phyloP scores from a whole-genome alignment of 495 filamentous ascomycete genomes.

The Chaetomium cochliodes region DNA sequence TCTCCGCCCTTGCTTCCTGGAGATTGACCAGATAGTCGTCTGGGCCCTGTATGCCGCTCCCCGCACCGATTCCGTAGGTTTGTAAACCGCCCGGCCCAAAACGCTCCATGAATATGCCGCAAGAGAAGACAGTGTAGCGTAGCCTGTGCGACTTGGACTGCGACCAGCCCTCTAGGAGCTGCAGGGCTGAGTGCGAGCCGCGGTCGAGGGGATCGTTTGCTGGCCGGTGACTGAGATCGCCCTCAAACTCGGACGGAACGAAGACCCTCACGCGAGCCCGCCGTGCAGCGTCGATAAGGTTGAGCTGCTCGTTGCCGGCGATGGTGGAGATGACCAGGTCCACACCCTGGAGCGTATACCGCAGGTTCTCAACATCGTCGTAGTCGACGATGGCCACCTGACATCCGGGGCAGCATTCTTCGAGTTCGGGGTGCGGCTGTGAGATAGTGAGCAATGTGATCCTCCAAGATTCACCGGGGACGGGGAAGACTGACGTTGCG shows the following conservation, averaged over 20 bases:
- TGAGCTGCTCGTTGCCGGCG: conserved; percentile 60
- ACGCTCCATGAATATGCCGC: conserved; percentile 74
- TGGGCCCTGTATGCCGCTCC: conserved; percentile 49
- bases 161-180: conserved; percentile 53
- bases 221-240: conserved; percentile 47
- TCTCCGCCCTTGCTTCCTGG: conserved; percentile 53
- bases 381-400: conserved; percentile 67
- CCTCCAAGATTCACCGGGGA: not conserved
- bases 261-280: conserved; percentile 63
- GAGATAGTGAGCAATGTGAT: conserved; percentile 13
- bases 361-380: conserved; percentile 52
- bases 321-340: conserved; percentile 76
- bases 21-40: conserved; percentile 66
- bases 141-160: conserved; percentile 48
- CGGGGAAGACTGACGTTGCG: conserved; percentile 49
- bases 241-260: conserved; percentile 75
- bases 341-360: conserved; percentile 63
- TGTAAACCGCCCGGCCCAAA: conserved; percentile 64
- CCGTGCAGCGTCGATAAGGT: conserved; percentile 70
- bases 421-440: conserved; percentile 40
- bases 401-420: conserved; percentile 47
- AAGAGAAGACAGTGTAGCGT: conserved; percentile 65
- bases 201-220: conserved; percentile 57
- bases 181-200: conserved; percentile 49
- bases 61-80: conserved; percentile 52